Percentiles rank a stretch among this genome's conserved stretches.
phyloP scores from a whole-genome alignment of 2,329 filamentous ascomycete species.

The Colletotrichum sp. region DNA sequence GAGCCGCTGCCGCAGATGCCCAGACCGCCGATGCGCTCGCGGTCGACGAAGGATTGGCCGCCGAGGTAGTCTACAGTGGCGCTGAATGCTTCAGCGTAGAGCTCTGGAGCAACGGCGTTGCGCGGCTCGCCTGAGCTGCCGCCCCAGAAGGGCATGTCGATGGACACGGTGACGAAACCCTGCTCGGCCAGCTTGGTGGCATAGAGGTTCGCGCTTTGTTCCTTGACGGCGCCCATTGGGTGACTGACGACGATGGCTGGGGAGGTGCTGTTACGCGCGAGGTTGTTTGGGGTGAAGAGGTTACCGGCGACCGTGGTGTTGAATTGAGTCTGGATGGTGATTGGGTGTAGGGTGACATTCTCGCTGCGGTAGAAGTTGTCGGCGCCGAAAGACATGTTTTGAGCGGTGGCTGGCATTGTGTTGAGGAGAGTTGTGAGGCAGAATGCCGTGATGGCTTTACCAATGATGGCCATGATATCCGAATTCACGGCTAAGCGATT shows the following conservation, averaged over 20 bases:
- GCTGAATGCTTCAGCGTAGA: conserved; percentile 33
- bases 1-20: conserved; percentile 35
- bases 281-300: not conserved
- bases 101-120: conserved; percentile 28
- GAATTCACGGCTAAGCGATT: not conserved
- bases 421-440: not conserved
- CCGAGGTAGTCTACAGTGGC: conserved; percentile 35
- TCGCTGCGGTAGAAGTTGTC: conserved; percentile 15
- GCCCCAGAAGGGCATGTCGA: conserved; percentile 30
- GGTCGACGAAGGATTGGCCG: conserved; percentile 26
- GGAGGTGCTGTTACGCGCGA: not conserved
- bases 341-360: not conserved
- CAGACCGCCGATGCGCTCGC: conserved; percentile 32
- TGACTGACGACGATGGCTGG: conserved; percentile 31
- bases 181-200: conserved; percentile 28
- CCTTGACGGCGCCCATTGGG: conserved; percentile 33
- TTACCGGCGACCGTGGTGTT: not conserved
- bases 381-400: conserved; percentile 9
- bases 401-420: not conserved
- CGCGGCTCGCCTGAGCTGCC: conserved; percentile 28
- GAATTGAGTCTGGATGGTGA: conserved; percentile 1
- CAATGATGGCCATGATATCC: not conserved
- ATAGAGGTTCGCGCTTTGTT: conserved; percentile 34
- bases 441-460: not conserved
- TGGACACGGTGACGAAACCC: conserved; percentile 29